Evolutionary conservation across 495 filamentous ascomycete genomes (phyloP).

Genomic region (Penicillium nucicola): DNA sequence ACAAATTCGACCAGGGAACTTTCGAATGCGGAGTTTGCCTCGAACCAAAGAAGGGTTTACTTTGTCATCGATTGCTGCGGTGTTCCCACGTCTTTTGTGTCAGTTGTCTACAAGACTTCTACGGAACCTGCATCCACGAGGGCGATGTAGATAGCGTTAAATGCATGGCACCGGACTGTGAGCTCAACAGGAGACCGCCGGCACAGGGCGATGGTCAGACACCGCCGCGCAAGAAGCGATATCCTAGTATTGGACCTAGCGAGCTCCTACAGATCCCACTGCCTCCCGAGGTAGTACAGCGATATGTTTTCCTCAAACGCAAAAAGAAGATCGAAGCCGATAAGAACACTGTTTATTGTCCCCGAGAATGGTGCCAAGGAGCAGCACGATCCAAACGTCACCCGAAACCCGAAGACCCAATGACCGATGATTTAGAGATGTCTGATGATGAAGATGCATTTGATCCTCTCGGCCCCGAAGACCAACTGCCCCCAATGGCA

Average conservation of each 20-base stretch:
- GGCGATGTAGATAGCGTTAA: constrained; percentile 75
- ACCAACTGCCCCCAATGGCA: constrained; percentile 41
- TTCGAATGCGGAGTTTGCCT: constrained; percentile 90
- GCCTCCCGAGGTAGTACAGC: constrained; percentile 67
- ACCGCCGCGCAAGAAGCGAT: constrained; percentile 44
- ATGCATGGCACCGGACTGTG: constrained; percentile 75
- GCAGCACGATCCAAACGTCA: constrained; percentile 80
- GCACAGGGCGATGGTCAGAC: constrained; percentile 12
- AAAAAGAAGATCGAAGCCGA: constrained; percentile 90
- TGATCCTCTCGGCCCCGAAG: constrained; percentile 34
- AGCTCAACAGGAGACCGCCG: constrained; percentile 48
- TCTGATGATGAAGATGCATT: constrained; percentile 42
- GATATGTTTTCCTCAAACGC: constrained; percentile 85
- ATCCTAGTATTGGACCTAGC: constrained; percentile 72
- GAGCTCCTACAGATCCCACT: constrained; percentile 87
- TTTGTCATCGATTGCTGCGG: constrained; percentile 71
- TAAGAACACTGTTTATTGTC: constrained; percentile 90
- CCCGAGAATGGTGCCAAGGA: constrained; percentile 88
- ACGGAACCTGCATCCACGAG: constrained; percentile 80
- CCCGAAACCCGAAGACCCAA: constrained; percentile 57
- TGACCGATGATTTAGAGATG: constrained; percentile 48
- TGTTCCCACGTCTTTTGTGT: constrained; percentile 93
- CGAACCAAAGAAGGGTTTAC: constrained; percentile 85
- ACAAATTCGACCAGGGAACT: constrained; percentile 76
- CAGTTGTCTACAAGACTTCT: constrained; percentile 81